Percentiles rank a stretch among this genome's conserved stretches.
Conservation (phyloP, 768 basidiomycete genomes). For the Dendrothele bispora region DNA sequence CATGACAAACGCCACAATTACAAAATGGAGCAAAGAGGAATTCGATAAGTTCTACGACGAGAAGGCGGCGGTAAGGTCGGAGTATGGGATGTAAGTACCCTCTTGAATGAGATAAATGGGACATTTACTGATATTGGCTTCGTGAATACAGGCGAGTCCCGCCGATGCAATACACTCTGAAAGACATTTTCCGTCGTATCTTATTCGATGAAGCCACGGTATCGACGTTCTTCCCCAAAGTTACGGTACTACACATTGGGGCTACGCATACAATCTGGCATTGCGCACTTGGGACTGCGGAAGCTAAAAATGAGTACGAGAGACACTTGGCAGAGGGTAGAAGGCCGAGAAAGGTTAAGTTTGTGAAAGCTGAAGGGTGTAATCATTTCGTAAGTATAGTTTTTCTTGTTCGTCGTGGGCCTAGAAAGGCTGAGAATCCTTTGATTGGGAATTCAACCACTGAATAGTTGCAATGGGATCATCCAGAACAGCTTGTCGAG, state of each 20-base stretch:
- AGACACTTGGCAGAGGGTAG: conserved; percentile 16
- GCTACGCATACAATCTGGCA: conserved; percentile 22
- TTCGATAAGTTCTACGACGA: conserved; percentile 14
- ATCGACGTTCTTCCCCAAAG: conserved; percentile 16
- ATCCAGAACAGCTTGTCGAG: neutral
- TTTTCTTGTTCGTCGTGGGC: neutral
- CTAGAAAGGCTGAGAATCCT: neutral
- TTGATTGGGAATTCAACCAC: neutral
- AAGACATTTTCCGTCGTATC: conserved; percentile 14
- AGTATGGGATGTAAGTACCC: no score
- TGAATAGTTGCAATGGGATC: neutral
- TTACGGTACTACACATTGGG: conserved; percentile 20
- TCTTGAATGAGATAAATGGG: no score
- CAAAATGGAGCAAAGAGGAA: conserved; percentile 21
- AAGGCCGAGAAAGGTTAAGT: conserved; percentile 20
- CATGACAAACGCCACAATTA: conserved; percentile 14
- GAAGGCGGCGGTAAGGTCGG: conserved; percentile 15
- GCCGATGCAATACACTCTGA: conserved; percentile 21
- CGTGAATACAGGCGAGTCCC: conserved; percentile 14
- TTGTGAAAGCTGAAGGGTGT: conserved; percentile 21
- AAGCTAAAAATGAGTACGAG: conserved; percentile 16
- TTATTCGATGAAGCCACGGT: conserved; percentile 17
- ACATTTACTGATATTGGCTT: neutral
- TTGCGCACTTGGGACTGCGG: conserved; percentile 21
- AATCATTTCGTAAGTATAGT: conserved; percentile 42